Conservation (phyloP, 1,284 basidiomycete species). For the Chiua sp. region DNA sequence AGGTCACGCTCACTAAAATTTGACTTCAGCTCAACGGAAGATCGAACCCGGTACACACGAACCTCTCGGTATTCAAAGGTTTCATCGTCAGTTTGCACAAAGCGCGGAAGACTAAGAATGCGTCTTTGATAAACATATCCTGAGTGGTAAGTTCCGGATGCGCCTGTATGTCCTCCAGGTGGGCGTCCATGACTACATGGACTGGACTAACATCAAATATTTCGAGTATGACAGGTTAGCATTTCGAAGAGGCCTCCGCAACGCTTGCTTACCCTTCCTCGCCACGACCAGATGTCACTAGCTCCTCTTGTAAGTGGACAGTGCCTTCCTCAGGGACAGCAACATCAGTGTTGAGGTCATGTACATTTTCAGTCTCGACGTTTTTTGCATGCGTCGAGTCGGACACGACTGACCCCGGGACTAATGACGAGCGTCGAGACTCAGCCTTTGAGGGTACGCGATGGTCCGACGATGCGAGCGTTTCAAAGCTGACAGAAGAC, state of each 20-base stretch:
- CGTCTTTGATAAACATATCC: slow-evolving; percentile 94
- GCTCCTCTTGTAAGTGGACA: background rate
- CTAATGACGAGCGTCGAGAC: slow-evolving; percentile 15
- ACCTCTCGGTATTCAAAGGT: slow-evolving; percentile 92
- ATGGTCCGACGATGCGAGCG: slow-evolving; percentile 16
- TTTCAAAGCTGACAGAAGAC: slow-evolving; percentile 33
- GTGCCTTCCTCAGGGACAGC: slow-evolving; percentile 4
- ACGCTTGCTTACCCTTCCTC: slow-evolving; percentile 31
- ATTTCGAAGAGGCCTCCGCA: background rate
- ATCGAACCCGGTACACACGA: slow-evolving; percentile 22
- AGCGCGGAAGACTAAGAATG: slow-evolving; percentile 95
- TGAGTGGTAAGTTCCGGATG: slow-evolving; percentile 55
- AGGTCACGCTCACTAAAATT: slow-evolving; percentile 83
- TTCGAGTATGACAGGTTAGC: slow-evolving; percentile 14
- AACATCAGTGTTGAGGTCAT: slow-evolving; percentile 3
- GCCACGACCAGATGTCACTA: slow-evolving; percentile 1
- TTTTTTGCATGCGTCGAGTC: slow-evolving; percentile 2
- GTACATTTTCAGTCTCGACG: slow-evolving; percentile 7
- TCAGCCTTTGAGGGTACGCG: slow-evolving; percentile 10
- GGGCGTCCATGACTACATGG: slow-evolving; percentile 12
- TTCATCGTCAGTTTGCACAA: slow-evolving; percentile 99
- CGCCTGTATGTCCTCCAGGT: slow-evolving; percentile 18
- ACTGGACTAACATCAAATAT: slow-evolving; percentile 9
- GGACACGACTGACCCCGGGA: slow-evolving; percentile 3
- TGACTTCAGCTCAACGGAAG: slow-evolving; percentile 11